Evolutionary conservation across 345 rosid species (phyloP).

Genomic region (Trapa bicornis): DNA sequence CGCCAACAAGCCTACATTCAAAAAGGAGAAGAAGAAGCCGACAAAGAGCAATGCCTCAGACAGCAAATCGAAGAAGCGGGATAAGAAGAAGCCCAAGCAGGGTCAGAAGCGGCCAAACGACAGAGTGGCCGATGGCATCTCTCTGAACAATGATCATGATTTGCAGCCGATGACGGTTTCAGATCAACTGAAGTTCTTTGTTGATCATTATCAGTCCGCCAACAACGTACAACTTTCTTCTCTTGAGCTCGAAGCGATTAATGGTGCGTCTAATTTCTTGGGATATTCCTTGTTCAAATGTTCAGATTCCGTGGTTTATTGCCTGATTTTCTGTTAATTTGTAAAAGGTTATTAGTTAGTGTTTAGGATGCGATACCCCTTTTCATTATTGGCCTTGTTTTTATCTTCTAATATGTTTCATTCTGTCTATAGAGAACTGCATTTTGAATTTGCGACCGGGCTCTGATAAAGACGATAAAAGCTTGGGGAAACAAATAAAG

Average conservation of each 20-base stretch:
- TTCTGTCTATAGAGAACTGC: conserved; percentile 35
- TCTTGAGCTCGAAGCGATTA: conserved; percentile 55
- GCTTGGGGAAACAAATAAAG: conserved; percentile 42
- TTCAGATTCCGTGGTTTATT: background rate
- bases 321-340: background rate
- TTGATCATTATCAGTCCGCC: conserved; percentile 44
- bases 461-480: conserved; percentile 32
- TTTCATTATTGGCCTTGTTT: background rate
- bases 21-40: background rate
- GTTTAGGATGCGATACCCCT: background rate
- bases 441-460: conserved; percentile 36
- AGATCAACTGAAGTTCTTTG: conserved; percentile 42
- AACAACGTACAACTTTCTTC: conserved; percentile 45
- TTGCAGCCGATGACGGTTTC: conserved; percentile 19
- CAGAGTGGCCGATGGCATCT: conserved; percentile 4
- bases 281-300: background rate
- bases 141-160: background rate
- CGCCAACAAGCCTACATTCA: background rate
- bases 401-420: background rate
- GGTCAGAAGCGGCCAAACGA: background rate
- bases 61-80: background rate
- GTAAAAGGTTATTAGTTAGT: too few species aligned
- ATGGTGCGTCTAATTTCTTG: conserved; percentile 20
- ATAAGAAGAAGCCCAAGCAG: background rate
- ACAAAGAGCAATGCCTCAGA: background rate